Percentiles rank a stretch among this genome's conserved stretches.
phyloP scores from a whole-genome alignment of 306 rosid species.

The Cicer judaicum region DNA sequence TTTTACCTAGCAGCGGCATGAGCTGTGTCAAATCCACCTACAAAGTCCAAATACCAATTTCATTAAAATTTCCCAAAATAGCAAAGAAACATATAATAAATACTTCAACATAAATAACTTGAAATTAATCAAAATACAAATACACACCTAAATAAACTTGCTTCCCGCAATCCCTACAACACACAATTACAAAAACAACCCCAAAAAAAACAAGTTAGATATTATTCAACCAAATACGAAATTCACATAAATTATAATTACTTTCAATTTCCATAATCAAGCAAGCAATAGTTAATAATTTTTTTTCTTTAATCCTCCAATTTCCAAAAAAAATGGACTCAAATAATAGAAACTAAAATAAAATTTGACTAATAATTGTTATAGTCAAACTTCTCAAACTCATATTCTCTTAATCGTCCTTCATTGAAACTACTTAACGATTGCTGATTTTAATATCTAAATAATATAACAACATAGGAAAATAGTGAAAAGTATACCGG shows the following conservation, averaged over 20 bases:
- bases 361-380: too few relatives aligned
- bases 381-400: too few relatives aligned
- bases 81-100: slow-evolving; percentile 43
- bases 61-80: slow-evolving; percentile 48
- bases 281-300: not conserved
- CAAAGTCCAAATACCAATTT: slow-evolving; percentile 40
- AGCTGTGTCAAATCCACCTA: slow-evolving; percentile 99
- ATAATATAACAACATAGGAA: not conserved
- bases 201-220: slow-evolving; percentile 27
- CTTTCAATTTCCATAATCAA: slow-evolving; percentile 23
- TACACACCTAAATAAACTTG: slow-evolving; percentile 94
- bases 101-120: slow-evolving; percentile 37
- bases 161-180: slow-evolving; percentile 96
- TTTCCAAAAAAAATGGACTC: too few relatives aligned
- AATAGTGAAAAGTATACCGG: not conserved
- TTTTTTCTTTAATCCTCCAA: too few relatives aligned
- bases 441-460: too few relatives aligned
- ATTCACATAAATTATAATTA: slow-evolving; percentile 16
- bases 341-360: too few relatives aligned
- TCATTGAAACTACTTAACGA: too few relatives aligned
- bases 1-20: slow-evolving; percentile 96
- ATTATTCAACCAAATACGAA: slow-evolving; percentile 35
- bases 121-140: slow-evolving; percentile 40
- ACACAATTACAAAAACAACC: slow-evolving; percentile 24
- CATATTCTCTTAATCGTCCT: too few relatives aligned